These are phyloP conservation scores for Talaromyces sp. DNA, from an alignment of 2,329 filamentous ascomycete genomes.

Conservation along the genomic window DNA sequence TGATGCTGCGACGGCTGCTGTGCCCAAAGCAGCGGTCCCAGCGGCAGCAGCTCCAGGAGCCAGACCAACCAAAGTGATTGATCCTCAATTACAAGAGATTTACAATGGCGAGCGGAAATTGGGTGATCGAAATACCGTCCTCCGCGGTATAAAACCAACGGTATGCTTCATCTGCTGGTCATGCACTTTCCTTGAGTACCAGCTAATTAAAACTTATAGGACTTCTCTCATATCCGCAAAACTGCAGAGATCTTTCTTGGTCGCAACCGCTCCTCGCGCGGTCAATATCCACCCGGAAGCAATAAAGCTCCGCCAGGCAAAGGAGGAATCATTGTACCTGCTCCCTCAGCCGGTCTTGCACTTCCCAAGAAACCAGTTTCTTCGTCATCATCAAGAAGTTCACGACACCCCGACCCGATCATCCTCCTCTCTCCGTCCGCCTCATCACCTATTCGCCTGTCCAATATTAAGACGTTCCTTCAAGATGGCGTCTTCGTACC, in stretches of 20 bases:
- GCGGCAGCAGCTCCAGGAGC: constrained; percentile 40
- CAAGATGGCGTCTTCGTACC: constrained; percentile 21
- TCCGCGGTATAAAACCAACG: constrained; percentile 83
- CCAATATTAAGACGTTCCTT: constrained; percentile 68
- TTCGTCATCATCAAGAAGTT: constrained; percentile 38
- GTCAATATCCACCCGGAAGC: constrained; percentile 33
- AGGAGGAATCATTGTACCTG: constrained; percentile 30
- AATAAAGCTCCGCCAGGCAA: constrained; percentile 32
- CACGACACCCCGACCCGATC: constrained; percentile 69
- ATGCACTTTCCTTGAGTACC: no score
- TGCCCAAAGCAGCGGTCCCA: constrained; percentile 36
- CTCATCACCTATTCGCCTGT: constrained; percentile 88
- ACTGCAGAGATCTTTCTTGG: constrained; percentile 72
- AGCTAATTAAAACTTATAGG: constrained; percentile 52
- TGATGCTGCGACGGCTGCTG: constrained; percentile 48
- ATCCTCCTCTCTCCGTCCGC: constrained; percentile 95
- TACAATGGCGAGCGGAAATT: constrained; percentile 88
- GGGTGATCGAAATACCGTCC: constrained; percentile 84
- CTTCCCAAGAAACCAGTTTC: constrained; percentile 37
- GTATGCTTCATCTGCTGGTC: constrained; percentile 50
- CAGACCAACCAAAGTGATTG: constrained; percentile 64
- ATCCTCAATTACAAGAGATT: constrained; percentile 79
- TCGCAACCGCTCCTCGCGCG: constrained; percentile 42
- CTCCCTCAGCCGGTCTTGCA: constrained; percentile 38
- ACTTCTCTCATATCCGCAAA: constrained; percentile 92